Percentiles rank a stretch among this genome's conserved stretches.
These are phyloP conservation scores for Salvia sclarea DNA, from an alignment of 305 asterid genomes.

Conservation along the genomic window DNA sequence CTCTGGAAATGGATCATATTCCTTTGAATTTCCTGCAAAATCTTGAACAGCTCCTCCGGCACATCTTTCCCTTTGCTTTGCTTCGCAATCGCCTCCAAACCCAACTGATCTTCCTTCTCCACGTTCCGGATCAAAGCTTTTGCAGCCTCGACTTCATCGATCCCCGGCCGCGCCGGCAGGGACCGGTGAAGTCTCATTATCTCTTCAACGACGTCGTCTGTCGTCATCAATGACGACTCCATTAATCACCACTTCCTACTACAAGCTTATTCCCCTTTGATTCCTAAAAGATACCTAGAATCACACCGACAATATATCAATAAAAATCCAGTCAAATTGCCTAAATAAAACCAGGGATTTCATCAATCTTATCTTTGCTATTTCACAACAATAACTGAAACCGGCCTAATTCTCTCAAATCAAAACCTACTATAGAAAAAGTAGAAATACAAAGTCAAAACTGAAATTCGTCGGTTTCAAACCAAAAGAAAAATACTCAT, in stretches of 20 bases:
- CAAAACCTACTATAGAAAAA: slow-evolving; percentile 18
- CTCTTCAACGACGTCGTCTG: slow-evolving; percentile 68
- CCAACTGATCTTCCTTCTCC: slow-evolving; percentile 75
- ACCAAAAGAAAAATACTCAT: slow-evolving; percentile 15
- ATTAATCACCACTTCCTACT: slow-evolving; percentile 36
- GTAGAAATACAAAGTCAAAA: slow-evolving; percentile 12
- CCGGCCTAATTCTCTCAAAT: slow-evolving; percentile 7
- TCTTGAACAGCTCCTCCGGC: slow-evolving; percentile 66
- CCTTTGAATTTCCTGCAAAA: slow-evolving; percentile 76
- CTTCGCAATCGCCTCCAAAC: slow-evolving; percentile 63
- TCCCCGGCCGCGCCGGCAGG: slow-evolving; percentile 74
- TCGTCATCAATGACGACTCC: slow-evolving; percentile 52
- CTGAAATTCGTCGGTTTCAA: slow-evolving; percentile 19
- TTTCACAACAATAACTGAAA: slow-evolving; percentile 11
- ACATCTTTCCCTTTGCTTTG: slow-evolving; percentile 68
- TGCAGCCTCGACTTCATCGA: slow-evolving; percentile 88
- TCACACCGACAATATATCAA: slow-evolving; percentile 1
- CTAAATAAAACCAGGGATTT: slow-evolving; percentile 3
- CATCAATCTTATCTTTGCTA: neutral
- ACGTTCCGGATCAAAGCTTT: slow-evolving; percentile 54
- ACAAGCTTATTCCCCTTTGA: slow-evolving; percentile 16
- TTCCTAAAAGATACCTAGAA: neutral
- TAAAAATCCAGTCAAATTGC: neutral
- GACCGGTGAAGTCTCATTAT: slow-evolving; percentile 81
- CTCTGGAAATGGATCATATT: slow-evolving; percentile 59